Base-by-base conservation (phyloP, 1,284 basidiomycete genomes). In the Trametes hirsuta region DNA sequence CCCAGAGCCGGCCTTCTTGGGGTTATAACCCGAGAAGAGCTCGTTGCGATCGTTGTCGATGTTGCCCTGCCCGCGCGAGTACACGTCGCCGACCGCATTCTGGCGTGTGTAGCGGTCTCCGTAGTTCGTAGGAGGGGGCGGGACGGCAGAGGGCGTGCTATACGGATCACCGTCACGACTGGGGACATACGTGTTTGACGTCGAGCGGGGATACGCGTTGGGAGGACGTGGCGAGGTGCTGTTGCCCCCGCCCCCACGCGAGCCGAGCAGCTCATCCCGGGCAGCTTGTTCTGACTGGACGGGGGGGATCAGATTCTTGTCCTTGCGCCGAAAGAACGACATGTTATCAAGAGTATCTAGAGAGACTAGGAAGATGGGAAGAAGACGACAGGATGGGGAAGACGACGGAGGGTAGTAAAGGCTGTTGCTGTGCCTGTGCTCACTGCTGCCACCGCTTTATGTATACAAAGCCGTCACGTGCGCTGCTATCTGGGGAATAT, bases 271-370 rank as follows among this genome's bases (percentile, higher is more conserved):
- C 68, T 72, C 66, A 63, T 68, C 64, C 65, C 71, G 71, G 63
- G 76, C 59, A 58, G 67, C 53, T 53, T 66, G 61, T 51, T 73
- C 73, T 15, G 76, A 67, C 37, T 75, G 69, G 39, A 88, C 80
- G 21, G 89, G 90, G 40, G 94, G 94, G 59, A 95, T 94, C 11
- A 83, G 64, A 51, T 81, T 74, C 68, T 85, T 81, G 59, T 90
- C 82, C 21, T 90, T 93, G 69, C 84, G 84, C 73, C 84, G 90
- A 78, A 90, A 91, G 74, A 91, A 85, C 62, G 88, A 84, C 92
- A 94, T 94, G 45, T 51, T 53, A 21, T 49, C 48, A 55, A 2
- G 55, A 11, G 15, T 5, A 44, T 41, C 14, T 30, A 52, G 42
- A 46, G 42, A 45, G 55, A 47, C 56, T 11, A 24, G 47, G 50